These are phyloP conservation scores for Pestalotiopsis sp. DNA, from an alignment of 2,329 filamentous ascomycete genomes.

Conservation along the genomic window DNA sequence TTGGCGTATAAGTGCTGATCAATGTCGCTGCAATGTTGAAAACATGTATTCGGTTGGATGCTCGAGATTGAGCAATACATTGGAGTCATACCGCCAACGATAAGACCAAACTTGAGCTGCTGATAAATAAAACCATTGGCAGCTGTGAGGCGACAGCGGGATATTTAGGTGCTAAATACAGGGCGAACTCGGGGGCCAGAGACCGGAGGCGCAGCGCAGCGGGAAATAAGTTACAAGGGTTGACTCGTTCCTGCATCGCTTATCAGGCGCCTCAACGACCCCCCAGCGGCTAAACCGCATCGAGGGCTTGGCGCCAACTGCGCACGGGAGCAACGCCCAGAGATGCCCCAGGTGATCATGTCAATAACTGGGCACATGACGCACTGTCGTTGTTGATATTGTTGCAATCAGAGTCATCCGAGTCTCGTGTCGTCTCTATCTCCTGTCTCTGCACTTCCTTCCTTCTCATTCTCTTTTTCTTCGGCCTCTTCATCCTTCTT, in stretches of 20 bases:
- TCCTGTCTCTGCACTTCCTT: neutral
- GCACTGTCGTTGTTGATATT: neutral
- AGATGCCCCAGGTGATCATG: neutral
- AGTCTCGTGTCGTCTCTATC: neutral
- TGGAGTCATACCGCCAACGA: neutral
- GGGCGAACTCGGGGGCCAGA: neutral
- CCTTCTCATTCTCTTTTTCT: neutral
- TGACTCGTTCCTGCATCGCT: neutral
- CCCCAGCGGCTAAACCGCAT: neutral
- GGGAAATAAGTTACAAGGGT: neutral
- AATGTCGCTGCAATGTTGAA: too few relatives aligned
- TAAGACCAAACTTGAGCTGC: neutral
- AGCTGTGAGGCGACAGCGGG: neutral
- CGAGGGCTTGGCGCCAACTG: neutral
- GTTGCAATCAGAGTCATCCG: neutral
- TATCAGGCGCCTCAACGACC: neutral
- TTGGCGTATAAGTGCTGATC: too few relatives aligned
- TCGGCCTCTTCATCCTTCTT: neutral
- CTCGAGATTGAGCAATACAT: too few relatives aligned
- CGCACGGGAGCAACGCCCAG: neutral
- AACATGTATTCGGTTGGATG: too few relatives aligned
- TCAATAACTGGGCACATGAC: conserved; percentile 14
- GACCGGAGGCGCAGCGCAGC: neutral
- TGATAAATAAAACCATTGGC: neutral
- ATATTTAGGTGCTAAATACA: neutral